Conservation (phyloP, 2,329 filamentous ascomycete species). For the Trichoderma pleuroti region DNA sequence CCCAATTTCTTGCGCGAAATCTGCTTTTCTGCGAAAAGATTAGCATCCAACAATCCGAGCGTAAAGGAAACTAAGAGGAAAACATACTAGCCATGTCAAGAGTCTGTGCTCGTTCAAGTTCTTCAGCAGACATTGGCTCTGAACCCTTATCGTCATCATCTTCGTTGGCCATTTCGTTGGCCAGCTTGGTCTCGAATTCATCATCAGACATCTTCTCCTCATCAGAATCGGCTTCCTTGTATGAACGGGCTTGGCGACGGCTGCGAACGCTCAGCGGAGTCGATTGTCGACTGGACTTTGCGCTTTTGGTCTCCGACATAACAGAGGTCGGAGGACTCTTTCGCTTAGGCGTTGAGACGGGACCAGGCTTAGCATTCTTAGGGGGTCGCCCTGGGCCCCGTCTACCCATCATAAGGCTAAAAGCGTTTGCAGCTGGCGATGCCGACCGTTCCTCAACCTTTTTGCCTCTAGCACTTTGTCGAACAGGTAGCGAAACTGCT, state of each 20-base stretch:
- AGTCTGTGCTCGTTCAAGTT: slow-evolving; percentile 62
- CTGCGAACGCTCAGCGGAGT: slow-evolving; percentile 61
- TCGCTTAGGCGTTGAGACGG: slow-evolving; percentile 27
- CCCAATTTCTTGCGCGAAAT: slow-evolving; percentile 89
- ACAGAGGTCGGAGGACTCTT: slow-evolving; percentile 30
- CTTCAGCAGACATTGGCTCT: slow-evolving; percentile 48
- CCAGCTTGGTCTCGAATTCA: slow-evolving; percentile 77
- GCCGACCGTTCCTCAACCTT: slow-evolving; percentile 26
- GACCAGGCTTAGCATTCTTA: slow-evolving; percentile 27
- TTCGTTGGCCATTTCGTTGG: slow-evolving; percentile 53
- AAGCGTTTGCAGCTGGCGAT: slow-evolving; percentile 41
- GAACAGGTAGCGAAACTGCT: slow-evolving; percentile 33
- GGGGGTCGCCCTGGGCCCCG: slow-evolving; percentile 26
- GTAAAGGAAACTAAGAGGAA: neutral
- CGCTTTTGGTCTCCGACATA: slow-evolving; percentile 58
- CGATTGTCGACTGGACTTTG: slow-evolving; percentile 69
- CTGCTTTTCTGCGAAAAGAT: slow-evolving; percentile 61
- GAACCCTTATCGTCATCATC: slow-evolving; percentile 36
- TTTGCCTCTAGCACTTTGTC: slow-evolving; percentile 35
- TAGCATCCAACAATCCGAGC: neutral
- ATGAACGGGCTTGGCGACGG: slow-evolving; percentile 48
- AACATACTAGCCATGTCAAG: slow-evolving; percentile 71
- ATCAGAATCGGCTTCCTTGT: slow-evolving; percentile 55
- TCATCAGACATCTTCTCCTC: slow-evolving; percentile 69
- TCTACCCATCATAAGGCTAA: slow-evolving; percentile 53